These are phyloP conservation scores for Trametes versicolor DNA, from an alignment of 1,284 basidiomycete genomes.

Conservation along the genomic window DNA sequence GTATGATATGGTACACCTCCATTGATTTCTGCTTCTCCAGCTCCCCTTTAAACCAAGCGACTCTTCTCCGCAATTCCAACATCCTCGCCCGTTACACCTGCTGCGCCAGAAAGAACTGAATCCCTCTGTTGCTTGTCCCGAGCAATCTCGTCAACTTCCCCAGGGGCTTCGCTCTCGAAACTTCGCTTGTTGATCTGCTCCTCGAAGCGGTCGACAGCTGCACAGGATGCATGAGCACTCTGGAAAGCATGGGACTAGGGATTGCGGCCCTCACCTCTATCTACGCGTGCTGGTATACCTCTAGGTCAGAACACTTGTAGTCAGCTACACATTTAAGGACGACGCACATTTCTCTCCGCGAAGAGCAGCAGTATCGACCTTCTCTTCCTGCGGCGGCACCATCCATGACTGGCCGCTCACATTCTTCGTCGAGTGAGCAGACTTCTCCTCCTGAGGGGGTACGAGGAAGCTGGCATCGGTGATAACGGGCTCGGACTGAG, in stretches of 20 bases:
- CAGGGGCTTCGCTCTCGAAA: slow-evolving; percentile 22
- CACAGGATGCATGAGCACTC: neutral
- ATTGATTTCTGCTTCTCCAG: neutral
- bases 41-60: slow-evolving; percentile 15
- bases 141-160: slow-evolving; percentile 17
- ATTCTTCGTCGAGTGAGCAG: slow-evolving; percentile 1
- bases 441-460: slow-evolving; percentile 37
- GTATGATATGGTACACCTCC: neutral
- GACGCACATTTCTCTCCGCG: slow-evolving; percentile 21
- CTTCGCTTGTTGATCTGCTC: slow-evolving; percentile 26
- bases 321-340: no score
- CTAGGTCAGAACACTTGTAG: no score
- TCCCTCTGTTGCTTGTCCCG: slow-evolving; percentile 30
- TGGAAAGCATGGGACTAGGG: neutral
- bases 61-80: slow-evolving; percentile 32
- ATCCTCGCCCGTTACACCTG: slow-evolving; percentile 38
- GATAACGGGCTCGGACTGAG: slow-evolving; percentile 26
- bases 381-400: slow-evolving; percentile 29
- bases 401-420: slow-evolving; percentile 17
- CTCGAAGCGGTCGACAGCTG: slow-evolving; percentile 32
- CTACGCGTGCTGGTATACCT: slow-evolving; percentile 29
- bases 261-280: neutral
- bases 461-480: slow-evolving; percentile 30
- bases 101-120: slow-evolving; percentile 34
- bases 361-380: slow-evolving; percentile 17